Conservation (phyloP, 176 grass and related monocot genomes). For the Zea mays region DNA sequence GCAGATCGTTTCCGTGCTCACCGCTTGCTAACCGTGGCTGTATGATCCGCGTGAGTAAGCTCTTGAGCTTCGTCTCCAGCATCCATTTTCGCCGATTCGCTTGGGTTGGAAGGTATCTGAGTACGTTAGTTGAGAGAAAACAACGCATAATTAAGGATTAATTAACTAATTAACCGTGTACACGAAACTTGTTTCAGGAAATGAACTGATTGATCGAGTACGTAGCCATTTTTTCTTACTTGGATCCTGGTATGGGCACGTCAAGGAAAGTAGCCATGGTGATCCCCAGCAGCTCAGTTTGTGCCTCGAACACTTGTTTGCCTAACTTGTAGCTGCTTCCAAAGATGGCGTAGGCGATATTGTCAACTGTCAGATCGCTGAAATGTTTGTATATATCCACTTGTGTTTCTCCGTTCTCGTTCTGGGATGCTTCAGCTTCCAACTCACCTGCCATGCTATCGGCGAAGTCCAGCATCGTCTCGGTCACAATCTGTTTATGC, state of each 20-base stretch:
- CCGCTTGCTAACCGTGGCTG: conserved; percentile 8
- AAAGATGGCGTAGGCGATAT: conserved; percentile 50
- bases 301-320: conserved; percentile 51
- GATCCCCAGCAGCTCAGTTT: conserved; percentile 38
- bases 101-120: conserved; percentile 22
- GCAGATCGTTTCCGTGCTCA: conserved; percentile 51
- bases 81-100: conserved; percentile 36
- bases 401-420: not conserved
- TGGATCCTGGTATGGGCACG: conserved; percentile 39
- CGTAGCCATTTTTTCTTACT: conserved; percentile 7
- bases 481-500: conserved; percentile 36
- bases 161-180: not conserved
- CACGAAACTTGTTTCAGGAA: not conserved
- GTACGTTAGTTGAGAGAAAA: not conserved
- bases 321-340: conserved; percentile 41
- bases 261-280: conserved; percentile 27
- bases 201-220: not conserved
- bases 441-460: conserved; percentile 35
- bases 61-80: conserved; percentile 47
- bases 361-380: conserved; percentile 44
- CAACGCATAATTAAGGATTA: not conserved
- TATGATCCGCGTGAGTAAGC: conserved; percentile 42
- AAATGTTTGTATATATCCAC: conserved; percentile 40
- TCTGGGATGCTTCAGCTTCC: conserved; percentile 15
- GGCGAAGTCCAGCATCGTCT: conserved; percentile 39